Base-by-base conservation (phyloP, 805 yeast species). In the Yarrowia sp. region DNA sequence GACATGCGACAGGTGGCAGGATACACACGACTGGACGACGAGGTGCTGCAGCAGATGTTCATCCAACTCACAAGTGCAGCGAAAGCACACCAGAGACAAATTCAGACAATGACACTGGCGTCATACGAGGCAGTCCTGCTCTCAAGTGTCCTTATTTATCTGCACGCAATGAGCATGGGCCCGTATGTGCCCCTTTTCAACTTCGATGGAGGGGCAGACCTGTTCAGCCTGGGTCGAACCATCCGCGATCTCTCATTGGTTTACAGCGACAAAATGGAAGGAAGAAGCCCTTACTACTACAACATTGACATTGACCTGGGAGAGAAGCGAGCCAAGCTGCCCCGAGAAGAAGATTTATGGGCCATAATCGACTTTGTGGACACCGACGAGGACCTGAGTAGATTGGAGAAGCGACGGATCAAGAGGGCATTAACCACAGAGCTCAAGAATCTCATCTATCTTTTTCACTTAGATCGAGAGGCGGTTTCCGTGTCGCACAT, bases 321-420 rank as follows among this genome's bases (percentile, higher is more conserved):
- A 4, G 12, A 2, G 2, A 35, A 44, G 3, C 13, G 56, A 4
- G 25, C 6, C 6, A n/a, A 12, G 10, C 42, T 51, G 22, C 58
- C 58, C 2, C 13, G 42, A 22, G 58, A 51, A 13, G 58, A 51
- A 18, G 42, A 51, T 9, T 2, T 51, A 6, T 51, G 58, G 58
- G 58, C 24, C 1, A 51, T 51, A 2, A 51, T 51, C 32, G 42
- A 35, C 13, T 33, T 51, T 35, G 58, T 33, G 22, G 42, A 51
- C 32, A 16, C 41, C n/a, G 42, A 51, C 13, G 36, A 3, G 16
- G 32, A n/a, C 13, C 19, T 32, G 19, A 9, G 24, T 7, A 10
- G 4, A 4, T 13, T 32, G 1, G 42, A 51, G 22, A 35, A 51
- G 16, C 42, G 27, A 13, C 5, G 36, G 12, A 19, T 51, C 22